Base-by-base conservation (phyloP, 306 rosid species). In the Acacia confusa region DNA sequence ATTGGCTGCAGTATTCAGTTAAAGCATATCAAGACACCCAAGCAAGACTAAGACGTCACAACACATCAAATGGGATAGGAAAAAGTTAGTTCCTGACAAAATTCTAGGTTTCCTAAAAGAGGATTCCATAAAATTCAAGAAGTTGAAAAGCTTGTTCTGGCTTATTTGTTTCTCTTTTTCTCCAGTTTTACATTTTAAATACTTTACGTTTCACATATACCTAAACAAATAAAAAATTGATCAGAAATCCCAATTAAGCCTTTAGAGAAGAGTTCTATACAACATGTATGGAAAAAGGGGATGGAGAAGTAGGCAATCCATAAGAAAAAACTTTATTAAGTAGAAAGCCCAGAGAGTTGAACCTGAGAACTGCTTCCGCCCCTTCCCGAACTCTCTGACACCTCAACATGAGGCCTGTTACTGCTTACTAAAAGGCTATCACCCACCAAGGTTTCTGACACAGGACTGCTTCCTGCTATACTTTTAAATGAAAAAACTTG, bases 401-500 rank as follows among this genome's bases (percentile, higher is more conserved):
- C 71, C 44, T 85, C 88, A 25, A 40, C 48, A 44, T 9, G 77
- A 65, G 83, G 72, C 19, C 58, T 75, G 77, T 80, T 80, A 75
- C 74, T 84, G 79, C 30, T 76, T 41, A 44, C 80, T 38, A 78
- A 38, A 34, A 68, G 88, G 77, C 80, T 81, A 79, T 80, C 89
- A 74, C 85, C 89, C 69, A 53, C 78, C 79, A 78, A 72, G 81
- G 81, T 48, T 81, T 86, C 82, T 53, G 88, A 72, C 48, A 83
- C 72, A 81, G 89, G 79, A 74, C 79, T 84, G 67, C 88, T 88
- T 84, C 88, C 85, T 16, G 93, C 83, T 81, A 91, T 87, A 84
- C 92, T 90, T 88, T 81, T 95, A 87, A 95, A 95, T 41, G 99
- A 93, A 76, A 95, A 87, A 72, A 95, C 95, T 76, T 90, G 95